Base-by-base conservation (phyloP, 305 asterid species). In the Striga hermonthica region DNA sequence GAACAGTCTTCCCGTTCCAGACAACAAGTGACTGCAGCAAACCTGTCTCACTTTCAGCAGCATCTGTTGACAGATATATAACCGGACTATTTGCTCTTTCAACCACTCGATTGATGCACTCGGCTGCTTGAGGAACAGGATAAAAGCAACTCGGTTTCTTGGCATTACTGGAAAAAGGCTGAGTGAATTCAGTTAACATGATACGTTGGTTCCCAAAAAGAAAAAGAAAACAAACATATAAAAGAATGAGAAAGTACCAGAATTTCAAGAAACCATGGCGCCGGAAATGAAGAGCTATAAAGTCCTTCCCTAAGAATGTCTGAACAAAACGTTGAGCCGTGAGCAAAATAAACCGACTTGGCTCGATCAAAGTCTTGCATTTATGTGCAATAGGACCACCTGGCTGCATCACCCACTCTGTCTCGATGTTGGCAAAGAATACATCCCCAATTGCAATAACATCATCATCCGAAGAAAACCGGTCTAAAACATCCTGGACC, bases 101-200 rank as follows among this genome's bases (percentile, higher is more conserved):
- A 67, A 85, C 81, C 63, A 88, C 83, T 65, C 87, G 79, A 66
- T 78, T 93, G 84, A 93, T 84, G 88, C 99, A 93, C 69, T 86
- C 91, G 37, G 97, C 96, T 57, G 96, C 95, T 82, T 93, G 96
- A 70, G 99, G 96, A 75, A 90, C 84, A n/a, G 99, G 95, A 76
- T 76, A 93, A 72, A 93, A 93, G 86, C 99, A 93, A 76, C 96
- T 93, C 12, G 87, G 86, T 57, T 75, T 78, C 81, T 93, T 93
- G 66, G 84, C 93, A 72, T 93, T 93, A 86, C 99, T 93, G 88
- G 49, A 69, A 75, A n/a, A 47, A 5, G 41, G 16, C 49, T 9
- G 6, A 63, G 44, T 9, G 38, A 68, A 36, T 43, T 39, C 54
- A 0, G 34, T 64, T 11, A 43, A 64, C 47, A 63, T 66, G 4